Conservation (phyloP, 352 stramenopile genomes). For the Globisporangium yorkense region DNA sequence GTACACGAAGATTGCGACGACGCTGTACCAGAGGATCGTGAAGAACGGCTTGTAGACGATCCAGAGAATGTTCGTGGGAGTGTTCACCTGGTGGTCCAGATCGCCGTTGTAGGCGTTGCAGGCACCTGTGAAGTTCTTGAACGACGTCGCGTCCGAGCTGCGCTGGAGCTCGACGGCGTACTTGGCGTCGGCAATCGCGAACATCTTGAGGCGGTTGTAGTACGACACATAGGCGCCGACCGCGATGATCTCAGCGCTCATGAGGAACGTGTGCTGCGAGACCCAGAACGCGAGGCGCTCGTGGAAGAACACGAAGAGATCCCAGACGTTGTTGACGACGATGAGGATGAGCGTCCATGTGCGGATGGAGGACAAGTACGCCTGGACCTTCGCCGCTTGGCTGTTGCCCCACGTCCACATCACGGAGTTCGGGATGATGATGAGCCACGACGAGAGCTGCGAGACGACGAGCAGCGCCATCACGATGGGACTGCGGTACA, state of each 20-base stretch:
- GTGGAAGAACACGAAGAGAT: constrained; percentile 19
- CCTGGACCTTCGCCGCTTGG: constrained; percentile 22
- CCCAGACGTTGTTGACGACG: constrained; percentile 22
- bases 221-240: constrained; percentile 9
- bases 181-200: constrained; percentile 19
- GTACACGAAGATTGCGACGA: constrained; percentile 11
- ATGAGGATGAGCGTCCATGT: constrained; percentile 28
- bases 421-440: constrained; percentile 37
- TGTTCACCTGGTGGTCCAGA: constrained; percentile 17
- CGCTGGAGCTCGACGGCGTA: constrained; percentile 13
- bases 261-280: constrained; percentile 24
- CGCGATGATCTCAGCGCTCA: constrained; percentile 30
- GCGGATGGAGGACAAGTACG: constrained; percentile 25
- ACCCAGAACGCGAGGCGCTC: constrained; percentile 30
- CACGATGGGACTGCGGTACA: constrained; percentile 29
- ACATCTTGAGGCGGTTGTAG: constrained; percentile 13
- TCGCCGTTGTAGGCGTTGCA: constrained; percentile 31
- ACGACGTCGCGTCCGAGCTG: constrained; percentile 20
- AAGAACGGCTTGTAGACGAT: constrained; percentile 31
- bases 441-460: constrained; percentile 33
- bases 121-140: constrained; percentile 17
- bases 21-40: constrained; percentile 17
- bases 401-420: constrained; percentile 38
- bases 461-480: background rate
- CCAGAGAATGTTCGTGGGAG: constrained; percentile 15